These are phyloP conservation scores for Omphalotus guepiniiformis DNA, from an alignment of 768 basidiomycete species.

Conservation along the genomic window DNA sequence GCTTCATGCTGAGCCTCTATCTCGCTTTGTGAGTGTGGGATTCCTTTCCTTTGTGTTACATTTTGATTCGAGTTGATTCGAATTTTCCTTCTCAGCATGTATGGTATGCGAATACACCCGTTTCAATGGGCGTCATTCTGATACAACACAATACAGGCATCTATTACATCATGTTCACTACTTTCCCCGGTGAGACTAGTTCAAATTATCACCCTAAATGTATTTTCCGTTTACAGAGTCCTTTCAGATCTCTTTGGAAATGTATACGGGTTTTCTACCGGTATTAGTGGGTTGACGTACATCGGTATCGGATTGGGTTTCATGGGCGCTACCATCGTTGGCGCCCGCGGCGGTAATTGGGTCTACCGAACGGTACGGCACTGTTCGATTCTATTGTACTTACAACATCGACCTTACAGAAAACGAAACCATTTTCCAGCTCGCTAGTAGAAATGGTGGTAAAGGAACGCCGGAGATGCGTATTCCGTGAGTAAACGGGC, in stretches of 20 bases:
- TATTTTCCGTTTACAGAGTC: neutral
- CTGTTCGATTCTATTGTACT: too few relatives aligned
- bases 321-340: constrained; percentile 25
- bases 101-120: too few relatives aligned
- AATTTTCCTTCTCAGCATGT: constrained; percentile 8
- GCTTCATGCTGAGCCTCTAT: constrained; percentile 62
- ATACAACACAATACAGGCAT: too few relatives aligned
- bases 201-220: constrained; percentile 17
- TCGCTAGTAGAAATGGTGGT: constrained; percentile 35
- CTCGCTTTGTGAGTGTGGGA: constrained; percentile 51
- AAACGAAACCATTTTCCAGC: constrained; percentile 14
- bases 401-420: neutral
- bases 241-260: constrained; percentile 19
- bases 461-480: constrained; percentile 53
- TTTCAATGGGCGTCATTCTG: too few relatives aligned
- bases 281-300: constrained; percentile 34
- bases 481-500: too few relatives aligned
- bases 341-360: constrained; percentile 28
- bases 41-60: neutral
- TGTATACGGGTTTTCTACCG: constrained; percentile 23
- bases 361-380: constrained; percentile 28
- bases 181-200: constrained; percentile 42
- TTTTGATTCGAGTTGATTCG: constrained; percentile 2
- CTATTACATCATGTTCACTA: constrained; percentile 52
- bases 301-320: constrained; percentile 37